A percentile compares a stretch with the other conserved stretches of the same genome.
These are phyloP conservation scores for Boletales sp. DNA, from an alignment of 768 basidiomycete species.

Conservation along the genomic window DNA sequence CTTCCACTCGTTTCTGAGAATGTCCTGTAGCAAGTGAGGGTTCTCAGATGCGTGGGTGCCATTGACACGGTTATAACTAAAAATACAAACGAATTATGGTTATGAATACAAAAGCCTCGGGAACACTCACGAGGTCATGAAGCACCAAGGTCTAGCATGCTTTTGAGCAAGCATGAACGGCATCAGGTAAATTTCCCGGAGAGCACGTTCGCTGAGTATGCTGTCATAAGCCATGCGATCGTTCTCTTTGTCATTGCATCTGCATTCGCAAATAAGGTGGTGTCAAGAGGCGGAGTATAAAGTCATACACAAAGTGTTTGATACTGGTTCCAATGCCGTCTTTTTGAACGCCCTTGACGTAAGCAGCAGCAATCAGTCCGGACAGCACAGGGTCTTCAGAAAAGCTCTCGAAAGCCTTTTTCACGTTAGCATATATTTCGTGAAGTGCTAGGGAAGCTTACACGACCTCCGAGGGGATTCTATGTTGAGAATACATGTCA, in stretches of 20 bases:
- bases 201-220: slow-evolving; percentile 46
- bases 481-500: slow-evolving; percentile 18
- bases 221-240: slow-evolving; percentile 62
- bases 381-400: slow-evolving; percentile 77
- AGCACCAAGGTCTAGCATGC: slow-evolving; percentile 48
- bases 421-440: slow-evolving; percentile 7
- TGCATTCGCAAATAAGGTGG: slow-evolving; percentile 16
- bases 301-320: slow-evolving; percentile 75
- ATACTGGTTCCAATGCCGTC: slow-evolving; percentile 74
- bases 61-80: slow-evolving; percentile 71
- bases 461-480: slow-evolving; percentile 71
- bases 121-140: slow-evolving; percentile 58
- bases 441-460: slow-evolving; percentile 24
- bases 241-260: slow-evolving; percentile 80
- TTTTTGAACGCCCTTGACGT: slow-evolving; percentile 72
- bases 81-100: slow-evolving; percentile 1
- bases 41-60: slow-evolving; percentile 72
- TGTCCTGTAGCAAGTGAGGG: slow-evolving; percentile 50
- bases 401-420: slow-evolving; percentile 71
- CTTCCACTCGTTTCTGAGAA: slow-evolving; percentile 72
- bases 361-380: slow-evolving; percentile 65
- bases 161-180: slow-evolving; percentile 60
- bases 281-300: neutral
- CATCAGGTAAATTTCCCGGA: slow-evolving; percentile 58
- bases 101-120: neutral